Evolutionary conservation across 2,329 filamentous ascomycete genomes (phyloP).

Genomic region (Fusarium keratoplasticum): DNA sequence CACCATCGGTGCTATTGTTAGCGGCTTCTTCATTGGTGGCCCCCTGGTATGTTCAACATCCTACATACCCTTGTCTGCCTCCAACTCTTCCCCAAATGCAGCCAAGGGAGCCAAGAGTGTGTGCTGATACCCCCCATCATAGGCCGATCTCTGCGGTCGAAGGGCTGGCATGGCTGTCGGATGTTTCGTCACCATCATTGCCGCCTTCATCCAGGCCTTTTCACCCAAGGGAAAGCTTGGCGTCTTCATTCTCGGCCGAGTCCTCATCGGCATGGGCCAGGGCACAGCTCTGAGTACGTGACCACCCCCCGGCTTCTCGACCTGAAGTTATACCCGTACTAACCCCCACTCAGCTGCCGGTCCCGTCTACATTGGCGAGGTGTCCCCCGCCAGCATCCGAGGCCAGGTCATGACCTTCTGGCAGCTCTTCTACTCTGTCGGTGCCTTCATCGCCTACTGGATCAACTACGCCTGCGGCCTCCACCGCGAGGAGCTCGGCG

Average conservation of each 20-base stretch:
- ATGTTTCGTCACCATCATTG: constrained; percentile 72
- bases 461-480: constrained; percentile 73
- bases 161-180: constrained; percentile 74
- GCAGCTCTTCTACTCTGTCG: constrained; percentile 74
- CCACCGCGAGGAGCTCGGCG: constrained; percentile 65
- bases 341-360: constrained; percentile 63
- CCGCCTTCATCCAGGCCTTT: constrained; percentile 77
- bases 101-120: not conserved
- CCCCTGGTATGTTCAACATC: constrained; percentile 57
- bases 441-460: constrained; percentile 63
- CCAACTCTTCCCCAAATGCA: not conserved
- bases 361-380: constrained; percentile 77
- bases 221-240: constrained; percentile 70
- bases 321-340: not conserved
- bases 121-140: constrained; percentile 32
- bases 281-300: constrained; percentile 68
- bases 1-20: constrained; percentile 76
- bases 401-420: constrained; percentile 76
- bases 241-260: constrained; percentile 75
- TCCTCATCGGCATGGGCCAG: constrained; percentile 77
- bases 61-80: not conserved
- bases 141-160: constrained; percentile 70
- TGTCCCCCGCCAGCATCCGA: constrained; percentile 72
- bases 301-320: not conserved
- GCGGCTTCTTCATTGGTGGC: constrained; percentile 76